Evolutionary conservation across 768 basidiomycete species (phyloP), one percentile per base, ranked within the genome.

Genomic region (Panus rudis): DNA sequence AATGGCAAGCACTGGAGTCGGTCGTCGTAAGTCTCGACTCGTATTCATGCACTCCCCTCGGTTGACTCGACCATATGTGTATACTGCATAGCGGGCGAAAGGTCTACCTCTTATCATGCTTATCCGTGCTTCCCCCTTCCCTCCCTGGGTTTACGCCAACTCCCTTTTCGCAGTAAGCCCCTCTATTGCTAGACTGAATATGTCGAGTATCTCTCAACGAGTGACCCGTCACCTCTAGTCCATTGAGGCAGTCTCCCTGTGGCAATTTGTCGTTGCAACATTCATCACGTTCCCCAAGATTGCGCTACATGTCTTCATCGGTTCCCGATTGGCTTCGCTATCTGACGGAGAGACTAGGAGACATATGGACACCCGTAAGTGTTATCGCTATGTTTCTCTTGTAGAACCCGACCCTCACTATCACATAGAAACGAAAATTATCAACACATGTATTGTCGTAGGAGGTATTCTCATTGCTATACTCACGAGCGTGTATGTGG

Each of bases 91-190:
- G 85, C 69, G 67, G 46, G 76, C 78, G 13, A 86, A 83, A 59
- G 90, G 90, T 14, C 65, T 91, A 14, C 81, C 81, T n/a, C 66
- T 91, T 19, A 85, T 92, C 30, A 75, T 89, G 50, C 72, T 92
- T 37, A 82, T 92, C 47, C 79, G 89, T 12, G 59, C 87, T 17
- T 89, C 85, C 3, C 81, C 90, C 4, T 77, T 92, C 59, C 88
- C 87, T 35, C 87, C 90, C 3, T 91, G 87, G 84, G 83, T 84
- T 0, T 92, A 90, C 54, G 78, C 81, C n/a, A 91, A 89, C 46
- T 67, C 80, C 0, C 66, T 92, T 16, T 88, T 88, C 54, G 79
- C 85, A 19, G 84, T 84, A 51, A 64, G 81, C 68, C 2, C n/a
- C 8, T 20, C 8, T 35, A 35, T 35, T 7, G 6, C 6, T 7